Conservation (phyloP, 352 stramenopile genomes). For the Globisporangium spinosum region DNA sequence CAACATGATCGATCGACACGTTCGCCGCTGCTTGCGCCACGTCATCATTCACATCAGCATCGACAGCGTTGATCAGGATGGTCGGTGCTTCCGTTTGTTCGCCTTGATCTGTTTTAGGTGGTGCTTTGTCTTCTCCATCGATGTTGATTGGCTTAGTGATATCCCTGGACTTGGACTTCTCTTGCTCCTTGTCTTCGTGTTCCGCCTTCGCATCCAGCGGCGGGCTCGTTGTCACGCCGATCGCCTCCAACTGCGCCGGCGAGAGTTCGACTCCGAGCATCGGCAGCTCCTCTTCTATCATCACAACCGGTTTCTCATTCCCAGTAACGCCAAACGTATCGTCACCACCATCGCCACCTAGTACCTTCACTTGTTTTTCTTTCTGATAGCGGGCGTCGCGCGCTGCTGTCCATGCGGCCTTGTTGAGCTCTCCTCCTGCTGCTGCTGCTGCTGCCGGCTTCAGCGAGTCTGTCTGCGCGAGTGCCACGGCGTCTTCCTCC, state of each 20-base stretch:
- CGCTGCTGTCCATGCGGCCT: background rate
- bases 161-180: background rate
- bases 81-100: background rate
- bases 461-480: background rate
- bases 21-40: slow-evolving; percentile 22
- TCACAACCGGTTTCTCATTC: background rate
- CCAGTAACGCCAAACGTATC: background rate
- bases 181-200: background rate
- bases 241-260: slow-evolving; percentile 14
- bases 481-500: slow-evolving; percentile 6
- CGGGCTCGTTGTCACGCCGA: slow-evolving; percentile 9
- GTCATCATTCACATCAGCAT: background rate
- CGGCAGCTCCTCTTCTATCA: background rate
- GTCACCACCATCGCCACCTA: background rate
- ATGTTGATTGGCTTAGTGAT: background rate
- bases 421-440: background rate
- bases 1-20: slow-evolving; percentile 73
- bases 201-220: background rate
- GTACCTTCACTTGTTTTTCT: background rate
- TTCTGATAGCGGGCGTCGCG: background rate
- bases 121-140: background rate
- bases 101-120: background rate
- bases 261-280: slow-evolving; percentile 15
- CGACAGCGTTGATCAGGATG: background rate
- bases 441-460: background rate